These are phyloP conservation scores for Polygonum maritimum DNA, from an alignment of 148 eudicot species.

Conservation along the genomic window DNA sequence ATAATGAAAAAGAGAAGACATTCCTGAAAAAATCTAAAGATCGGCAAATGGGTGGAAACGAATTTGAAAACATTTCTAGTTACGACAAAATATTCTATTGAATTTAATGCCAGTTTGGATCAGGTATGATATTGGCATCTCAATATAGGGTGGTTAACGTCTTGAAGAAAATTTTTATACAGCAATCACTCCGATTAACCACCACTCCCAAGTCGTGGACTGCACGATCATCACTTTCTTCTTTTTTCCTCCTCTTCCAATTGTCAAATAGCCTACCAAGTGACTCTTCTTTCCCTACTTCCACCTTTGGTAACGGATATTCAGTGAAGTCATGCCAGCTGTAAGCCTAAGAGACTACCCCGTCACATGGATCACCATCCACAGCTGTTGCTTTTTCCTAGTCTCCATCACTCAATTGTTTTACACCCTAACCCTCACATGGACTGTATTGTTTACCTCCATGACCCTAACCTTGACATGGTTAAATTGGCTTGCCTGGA, in stretches of 20 bases:
- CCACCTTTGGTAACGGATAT: no score
- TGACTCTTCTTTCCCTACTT: not conserved
- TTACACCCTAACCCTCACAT: not conserved
- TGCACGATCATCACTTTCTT: not conserved
- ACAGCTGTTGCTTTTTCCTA: no score
- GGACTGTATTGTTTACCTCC: not conserved
- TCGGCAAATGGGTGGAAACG: not conserved
- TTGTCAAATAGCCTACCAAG: not conserved
- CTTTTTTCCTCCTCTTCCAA: not conserved
- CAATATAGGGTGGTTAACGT: not conserved
- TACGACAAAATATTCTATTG: not conserved
- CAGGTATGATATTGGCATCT: not conserved
- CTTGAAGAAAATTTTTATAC: not conserved
- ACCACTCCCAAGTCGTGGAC: not conserved
- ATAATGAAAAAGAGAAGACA: not conserved
- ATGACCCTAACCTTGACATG: not conserved
- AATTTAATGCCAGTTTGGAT: not conserved
- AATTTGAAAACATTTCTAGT: not conserved
- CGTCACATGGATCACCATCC: not conserved
- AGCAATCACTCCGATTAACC: not conserved
- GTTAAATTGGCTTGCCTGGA: not conserved
- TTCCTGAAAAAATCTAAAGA: not conserved
- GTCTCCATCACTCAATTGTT: no score
- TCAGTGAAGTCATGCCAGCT: not conserved
- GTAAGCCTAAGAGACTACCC: not conserved